A percentile compares a stretch with the other conserved stretches of the same genome.
phyloP scores from a whole-genome alignment of 257 asterid species.

The Agastache rugosa region DNA sequence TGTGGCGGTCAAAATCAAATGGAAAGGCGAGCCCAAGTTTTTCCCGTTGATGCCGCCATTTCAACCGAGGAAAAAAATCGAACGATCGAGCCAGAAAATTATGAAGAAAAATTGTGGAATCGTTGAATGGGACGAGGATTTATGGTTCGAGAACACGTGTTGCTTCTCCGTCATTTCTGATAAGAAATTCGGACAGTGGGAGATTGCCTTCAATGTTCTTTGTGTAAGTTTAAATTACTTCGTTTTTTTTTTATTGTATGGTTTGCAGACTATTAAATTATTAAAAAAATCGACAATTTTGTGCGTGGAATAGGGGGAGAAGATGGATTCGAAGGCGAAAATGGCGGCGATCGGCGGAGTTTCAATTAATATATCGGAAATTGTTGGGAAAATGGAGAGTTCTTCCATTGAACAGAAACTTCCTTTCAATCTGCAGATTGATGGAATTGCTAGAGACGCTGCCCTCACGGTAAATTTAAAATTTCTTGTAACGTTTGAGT shows the following conservation, averaged over 20 bases:
- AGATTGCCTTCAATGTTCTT: constrained; percentile 46
- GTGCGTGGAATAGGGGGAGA: constrained; percentile 46
- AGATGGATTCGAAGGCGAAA: constrained; percentile 47
- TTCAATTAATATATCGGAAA: constrained; percentile 58
- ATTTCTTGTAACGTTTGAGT: no score
- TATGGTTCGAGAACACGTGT: constrained; percentile 58
- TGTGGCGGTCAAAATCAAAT: constrained; percentile 54
- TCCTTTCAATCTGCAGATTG: constrained; percentile 53
- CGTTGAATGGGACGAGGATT: constrained; percentile 54
- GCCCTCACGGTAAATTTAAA: constrained; percentile 54
- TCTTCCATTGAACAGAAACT: constrained; percentile 49
- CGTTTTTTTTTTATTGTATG: background rate
- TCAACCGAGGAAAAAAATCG: constrained; percentile 45
- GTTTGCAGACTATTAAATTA: background rate
- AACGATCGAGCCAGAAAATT: constrained; percentile 43
- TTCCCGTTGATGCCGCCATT: constrained; percentile 56
- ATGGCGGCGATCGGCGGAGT: constrained; percentile 60
- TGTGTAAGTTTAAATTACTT: constrained; percentile 37
- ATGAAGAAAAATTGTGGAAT: constrained; percentile 34
- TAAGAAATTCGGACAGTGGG: constrained; percentile 58
- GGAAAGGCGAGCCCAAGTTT: constrained; percentile 71
- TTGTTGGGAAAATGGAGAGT: constrained; percentile 46
- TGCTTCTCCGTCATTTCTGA: constrained; percentile 47
- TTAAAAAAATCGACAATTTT: background rate
- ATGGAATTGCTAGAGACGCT: constrained; percentile 48